Base-by-base conservation (phyloP, 495 filamentous ascomycete genomes). In the Glarea lozoyensis region DNA sequence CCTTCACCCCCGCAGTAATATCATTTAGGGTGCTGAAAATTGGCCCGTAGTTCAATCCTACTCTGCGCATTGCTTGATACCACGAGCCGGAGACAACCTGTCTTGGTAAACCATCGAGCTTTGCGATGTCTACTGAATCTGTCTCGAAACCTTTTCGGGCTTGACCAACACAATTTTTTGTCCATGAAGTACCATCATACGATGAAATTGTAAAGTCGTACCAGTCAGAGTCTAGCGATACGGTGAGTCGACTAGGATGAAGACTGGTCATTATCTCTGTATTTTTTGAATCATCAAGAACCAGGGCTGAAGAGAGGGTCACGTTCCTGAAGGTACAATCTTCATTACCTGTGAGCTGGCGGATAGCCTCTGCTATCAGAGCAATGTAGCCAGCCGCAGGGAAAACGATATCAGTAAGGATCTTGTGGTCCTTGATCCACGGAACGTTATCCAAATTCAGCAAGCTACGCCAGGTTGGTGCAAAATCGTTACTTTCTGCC, bases 351-450 rank as follows among this genome's bases (percentile, higher is more conserved):
- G 13, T 37, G 17, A 37, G 4, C 20, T 37, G 34, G 4, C 34
- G 34, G 20, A 37, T 37, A 11, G 34, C 34, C 18, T 37, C 34
- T 5, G 13, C 34, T 37, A 19, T 18, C 34, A 69, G 25, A 38
- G 40, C 52, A 1, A 72, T 54, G 39, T 52, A 45, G 20, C 61
- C 68, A 7, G 70, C 63, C 18, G 48, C 52, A 0, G 72, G 70
- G 29, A 72, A 70, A 1, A 75, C 46, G 10, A 68, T 59, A 22
- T 69, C 60, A 1, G 49, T 47, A 2, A 36, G 45, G 42, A 57
- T 56, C 33, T 44, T 66, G 45, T 77, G 72, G 34, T 72, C 69
- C 2, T 46, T 40, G 10, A 72, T 45, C 73, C 73, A 77, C 0
- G 67, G 67, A 1, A 64, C 48, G 6, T 67, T 56, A 16, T 49